These are phyloP conservation scores for Amphichorda felina DNA, from an alignment of 2,329 filamentous ascomycete genomes.

Conservation along the genomic window DNA sequence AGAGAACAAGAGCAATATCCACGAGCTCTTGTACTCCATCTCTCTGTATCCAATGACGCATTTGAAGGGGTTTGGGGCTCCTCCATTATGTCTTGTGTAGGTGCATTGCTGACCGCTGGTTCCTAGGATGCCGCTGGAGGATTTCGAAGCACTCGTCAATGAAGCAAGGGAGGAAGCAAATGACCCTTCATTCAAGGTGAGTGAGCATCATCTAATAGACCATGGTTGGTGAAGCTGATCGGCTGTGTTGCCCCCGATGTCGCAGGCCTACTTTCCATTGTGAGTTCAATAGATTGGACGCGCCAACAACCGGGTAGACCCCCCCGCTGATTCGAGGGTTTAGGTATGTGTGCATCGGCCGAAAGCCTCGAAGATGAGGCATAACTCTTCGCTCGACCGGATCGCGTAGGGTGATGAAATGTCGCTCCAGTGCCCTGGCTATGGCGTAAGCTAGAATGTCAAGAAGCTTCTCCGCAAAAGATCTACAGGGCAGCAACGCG, in stretches of 20 bases:
- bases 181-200: conserved; percentile 43
- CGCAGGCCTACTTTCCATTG: conserved; percentile 49
- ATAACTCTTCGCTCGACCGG: too few relatives aligned
- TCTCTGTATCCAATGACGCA: conserved; percentile 45
- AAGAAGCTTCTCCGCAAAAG: too few relatives aligned
- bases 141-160: conserved; percentile 44
- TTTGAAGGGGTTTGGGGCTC: conserved; percentile 27
- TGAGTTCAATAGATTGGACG: conserved; percentile 22
- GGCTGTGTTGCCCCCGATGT: not conserved
- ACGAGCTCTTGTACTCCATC: conserved; percentile 39
- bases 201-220: conserved; percentile 5
- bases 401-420: too few relatives aligned
- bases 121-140: conserved; percentile 41
- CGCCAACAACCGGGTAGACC: not conserved
- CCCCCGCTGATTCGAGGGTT: conserved; percentile 3
- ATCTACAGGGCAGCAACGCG: too few relatives aligned
- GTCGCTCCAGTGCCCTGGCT: too few relatives aligned
- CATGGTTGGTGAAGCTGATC: not conserved
- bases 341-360: conserved; percentile 52
- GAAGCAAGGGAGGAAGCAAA: conserved; percentile 42
- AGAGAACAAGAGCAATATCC: conserved; percentile 42
- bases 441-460: too few relatives aligned
- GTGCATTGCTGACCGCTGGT: conserved; percentile 1
- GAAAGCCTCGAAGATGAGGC: conserved; percentile 29
- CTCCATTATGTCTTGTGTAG: too few relatives aligned